Evolutionary conservation across 2,329 filamentous ascomycete genomes (phyloP), one percentile per base, ranked within the genome.

Genomic region (Neobulgaria alba): DNA sequence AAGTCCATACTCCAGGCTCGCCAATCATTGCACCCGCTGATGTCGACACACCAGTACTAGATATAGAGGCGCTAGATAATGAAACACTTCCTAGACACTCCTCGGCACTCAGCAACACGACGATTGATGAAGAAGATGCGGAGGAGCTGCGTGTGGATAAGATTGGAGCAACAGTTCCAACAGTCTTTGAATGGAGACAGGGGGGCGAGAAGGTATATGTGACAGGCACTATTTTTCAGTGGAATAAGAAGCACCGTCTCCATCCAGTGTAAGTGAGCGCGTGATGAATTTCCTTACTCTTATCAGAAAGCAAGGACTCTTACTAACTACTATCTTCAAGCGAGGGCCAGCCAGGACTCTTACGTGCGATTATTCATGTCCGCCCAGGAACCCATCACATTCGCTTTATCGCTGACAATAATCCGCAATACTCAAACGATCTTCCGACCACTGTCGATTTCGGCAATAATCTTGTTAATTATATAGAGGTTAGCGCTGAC

Each of bases 401-500:
- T 57, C 90, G 93, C 58, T 98, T 96, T 66, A 75, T 98, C 52
- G 88, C 95, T 37, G 90, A 96, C 64, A 85, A 85, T 43, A 82
- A 90, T 57, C 95, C 95, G 87, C 77, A 82, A 59, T 92, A 88
- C 10, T 92, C 87, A 12, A 79, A 85, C 45, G 78, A 84, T 49
- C 71, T 95, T 41, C 90, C 92, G 10, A 96, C 92, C 0, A 94
- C 92, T 2, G 92, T 98, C 43, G 92, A 98, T 62, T 95, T 93
- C 61, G 93, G 88, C 50, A 96, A 96, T 66, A 94, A 95, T 59
- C 72, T 98, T 14, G 90, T 98, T 64, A 98, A 98, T 65, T 98
- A 96, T 61, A 86, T 98, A 57, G 92, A 98, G 67, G 85, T 96
- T 47, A 85, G 75, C 55, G 78, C 85, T 26, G 82, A 88, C 41